phyloP scores from a whole-genome alignment of 2,329 filamentous ascomycete genomes.

The Grosmannia huntii region DNA sequence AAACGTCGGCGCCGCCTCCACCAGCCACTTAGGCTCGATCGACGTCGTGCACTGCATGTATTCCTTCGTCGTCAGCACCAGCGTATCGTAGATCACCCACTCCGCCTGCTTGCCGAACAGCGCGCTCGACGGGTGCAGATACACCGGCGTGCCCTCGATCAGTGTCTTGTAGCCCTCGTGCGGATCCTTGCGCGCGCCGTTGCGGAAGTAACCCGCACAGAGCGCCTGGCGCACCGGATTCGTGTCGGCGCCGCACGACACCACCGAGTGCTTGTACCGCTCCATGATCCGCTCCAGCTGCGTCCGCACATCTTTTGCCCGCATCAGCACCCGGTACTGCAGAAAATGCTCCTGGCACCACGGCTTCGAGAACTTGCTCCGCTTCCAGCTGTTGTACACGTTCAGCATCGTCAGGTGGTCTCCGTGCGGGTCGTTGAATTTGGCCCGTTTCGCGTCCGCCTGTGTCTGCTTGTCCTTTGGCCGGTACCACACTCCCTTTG shows the following conservation, averaged over 20 bases:
- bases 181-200: conserved; percentile 86
- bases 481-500: conserved; percentile 72
- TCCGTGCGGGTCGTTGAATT: conserved; percentile 90
- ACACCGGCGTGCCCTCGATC: conserved; percentile 88
- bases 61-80: conserved; percentile 90
- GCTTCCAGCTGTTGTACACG: conserved; percentile 96
- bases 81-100: conserved; percentile 85
- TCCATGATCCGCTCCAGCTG: conserved; percentile 92
- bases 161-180: conserved; percentile 97
- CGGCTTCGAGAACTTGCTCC: conserved; percentile 63
- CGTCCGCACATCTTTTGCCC: conserved; percentile 82
- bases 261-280: conserved; percentile 69
- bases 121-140: conserved; percentile 82
- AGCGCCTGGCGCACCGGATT: conserved; percentile 78
- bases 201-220: conserved; percentile 91
- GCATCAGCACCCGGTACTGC: conserved; percentile 76
- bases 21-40: conserved; percentile 89
- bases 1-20: conserved; percentile 95
- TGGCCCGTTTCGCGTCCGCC: conserved; percentile 93
- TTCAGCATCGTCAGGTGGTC: conserved; percentile 93
- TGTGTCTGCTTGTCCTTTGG: conserved; percentile 95
- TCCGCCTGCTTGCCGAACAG: conserved; percentile 93
- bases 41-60: conserved; percentile 93
- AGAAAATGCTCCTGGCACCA: conserved; percentile 99
- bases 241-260: conserved; percentile 79